Percentiles rank a stretch among this genome's conserved stretches.
These are phyloP conservation scores for Delphinella strobiligena DNA, from an alignment of 2,329 filamentous ascomycete species.

Conservation along the genomic window DNA sequence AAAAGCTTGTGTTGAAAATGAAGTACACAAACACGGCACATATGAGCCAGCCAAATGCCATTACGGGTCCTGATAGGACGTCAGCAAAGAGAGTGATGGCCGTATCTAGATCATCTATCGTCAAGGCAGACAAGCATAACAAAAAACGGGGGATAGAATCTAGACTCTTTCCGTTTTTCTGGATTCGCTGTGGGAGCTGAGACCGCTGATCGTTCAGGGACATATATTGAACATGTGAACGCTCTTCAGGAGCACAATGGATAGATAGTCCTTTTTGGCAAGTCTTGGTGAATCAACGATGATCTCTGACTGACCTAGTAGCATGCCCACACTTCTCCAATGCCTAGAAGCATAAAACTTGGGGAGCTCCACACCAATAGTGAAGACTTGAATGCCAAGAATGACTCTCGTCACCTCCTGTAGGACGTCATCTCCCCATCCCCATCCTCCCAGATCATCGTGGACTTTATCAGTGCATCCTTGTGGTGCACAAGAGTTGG, in stretches of 20 bases:
- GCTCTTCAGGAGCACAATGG: background rate
- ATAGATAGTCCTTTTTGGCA: too few species aligned
- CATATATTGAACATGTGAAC: too few species aligned
- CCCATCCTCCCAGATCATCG: conserved; percentile 23
- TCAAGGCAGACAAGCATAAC: too few species aligned
- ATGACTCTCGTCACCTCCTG: conserved; percentile 32
- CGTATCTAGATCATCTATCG: too few species aligned
- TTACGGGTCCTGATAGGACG: conserved; percentile 30
- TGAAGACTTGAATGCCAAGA: conserved; percentile 32
- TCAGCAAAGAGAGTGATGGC: background rate
- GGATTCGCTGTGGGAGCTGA: too few species aligned
- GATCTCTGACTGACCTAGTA: conserved; percentile 21
- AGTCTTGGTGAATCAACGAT: too few species aligned
- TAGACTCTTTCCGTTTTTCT: too few species aligned
- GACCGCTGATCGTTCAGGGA: too few species aligned
- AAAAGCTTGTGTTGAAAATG: conserved; percentile 33
- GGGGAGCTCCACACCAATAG: conserved; percentile 25
- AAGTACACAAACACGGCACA: conserved; percentile 34
- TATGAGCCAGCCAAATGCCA: conserved; percentile 37
- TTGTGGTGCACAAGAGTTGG: conserved; percentile 24
- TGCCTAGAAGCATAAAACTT: conserved; percentile 37
- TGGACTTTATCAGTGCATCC: conserved; percentile 11
- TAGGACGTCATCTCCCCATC: conserved; percentile 29
- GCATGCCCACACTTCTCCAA: conserved; percentile 37
- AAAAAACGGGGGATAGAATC: too few species aligned